Conservation (phyloP, 116 monocot species). For the Iris pallida region DNA sequence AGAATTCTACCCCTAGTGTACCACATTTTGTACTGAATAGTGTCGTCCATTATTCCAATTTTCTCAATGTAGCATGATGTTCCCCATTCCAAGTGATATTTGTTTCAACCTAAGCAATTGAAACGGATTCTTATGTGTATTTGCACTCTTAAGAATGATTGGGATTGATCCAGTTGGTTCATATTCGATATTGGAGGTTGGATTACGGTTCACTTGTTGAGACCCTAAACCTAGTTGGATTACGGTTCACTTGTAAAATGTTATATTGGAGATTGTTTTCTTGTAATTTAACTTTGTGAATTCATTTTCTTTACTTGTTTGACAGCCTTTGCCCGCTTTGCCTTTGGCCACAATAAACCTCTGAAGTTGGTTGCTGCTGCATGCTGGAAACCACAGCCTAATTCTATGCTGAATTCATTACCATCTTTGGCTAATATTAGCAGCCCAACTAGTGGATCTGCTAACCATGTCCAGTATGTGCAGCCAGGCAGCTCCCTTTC, state of each 20-base stretch:
- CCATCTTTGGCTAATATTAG: conserved; percentile 69
- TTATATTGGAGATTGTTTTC: not conserved
- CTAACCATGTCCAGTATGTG: conserved; percentile 38
- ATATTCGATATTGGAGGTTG: too few relatives aligned
- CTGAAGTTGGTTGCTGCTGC: conserved; percentile 41
- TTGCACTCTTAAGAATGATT: too few relatives aligned
- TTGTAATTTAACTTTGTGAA: not conserved
- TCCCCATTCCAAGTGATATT: too few relatives aligned
- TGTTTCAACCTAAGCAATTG: too few relatives aligned
- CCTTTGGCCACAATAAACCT: conserved; percentile 46
- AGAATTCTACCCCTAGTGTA: too few relatives aligned
- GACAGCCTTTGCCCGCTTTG: conserved; percentile 50
- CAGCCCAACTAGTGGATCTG: conserved; percentile 31
- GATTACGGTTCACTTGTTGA: too few relatives aligned
- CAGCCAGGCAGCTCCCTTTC: conserved; percentile 21
- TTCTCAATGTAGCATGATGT: too few relatives aligned
- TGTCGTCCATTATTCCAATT: too few relatives aligned
- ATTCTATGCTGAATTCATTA: conserved; percentile 49
- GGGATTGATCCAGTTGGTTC: too few relatives aligned
- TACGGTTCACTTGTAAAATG: not conserved
- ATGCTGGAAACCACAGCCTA: conserved; percentile 80
- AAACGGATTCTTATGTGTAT: too few relatives aligned
- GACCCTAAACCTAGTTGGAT: too few relatives aligned
- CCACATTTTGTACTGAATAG: too few relatives aligned
- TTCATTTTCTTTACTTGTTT: conserved; percentile 14